A percentile compares a stretch with the other conserved stretches of the same genome.
These are phyloP conservation scores for Erodium texanum DNA, from an alignment of 441 rosid species.

Conservation along the genomic window DNA sequence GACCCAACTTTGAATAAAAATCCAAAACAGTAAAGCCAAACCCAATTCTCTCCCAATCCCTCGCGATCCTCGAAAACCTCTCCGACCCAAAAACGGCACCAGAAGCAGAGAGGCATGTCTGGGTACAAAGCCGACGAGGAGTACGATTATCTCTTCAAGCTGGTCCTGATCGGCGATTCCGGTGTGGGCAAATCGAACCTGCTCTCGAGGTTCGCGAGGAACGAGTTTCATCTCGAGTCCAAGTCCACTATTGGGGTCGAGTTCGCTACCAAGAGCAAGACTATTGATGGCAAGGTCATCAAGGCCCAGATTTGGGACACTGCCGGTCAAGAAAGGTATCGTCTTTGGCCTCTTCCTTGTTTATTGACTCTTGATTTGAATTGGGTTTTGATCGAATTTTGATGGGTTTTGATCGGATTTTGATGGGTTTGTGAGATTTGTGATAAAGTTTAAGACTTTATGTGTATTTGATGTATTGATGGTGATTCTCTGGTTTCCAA, in stretches of 20 bases:
- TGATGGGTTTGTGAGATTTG: background rate
- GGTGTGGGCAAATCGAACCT: conserved; percentile 22
- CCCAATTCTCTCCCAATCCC: background rate
- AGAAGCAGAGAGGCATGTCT: background rate
- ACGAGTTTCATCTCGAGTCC: conserved; percentile 22
- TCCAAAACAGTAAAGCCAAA: background rate
- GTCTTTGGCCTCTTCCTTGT: background rate
- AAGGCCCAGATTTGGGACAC: conserved; percentile 26
- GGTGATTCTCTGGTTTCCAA: no score
- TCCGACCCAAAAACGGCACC: background rate
- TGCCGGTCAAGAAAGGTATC: conserved; percentile 23
- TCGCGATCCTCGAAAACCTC: background rate
- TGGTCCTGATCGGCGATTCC: conserved; percentile 21
- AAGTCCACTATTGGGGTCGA: conserved; percentile 23
- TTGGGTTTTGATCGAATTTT: background rate
- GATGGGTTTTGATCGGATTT: background rate
- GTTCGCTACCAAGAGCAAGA: conserved; percentile 18
- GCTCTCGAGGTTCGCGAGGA: conserved; percentile 18
- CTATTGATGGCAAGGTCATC: conserved; percentile 18
- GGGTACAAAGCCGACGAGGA: background rate
- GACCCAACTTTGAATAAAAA: conserved; percentile 5
- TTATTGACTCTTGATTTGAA: background rate
- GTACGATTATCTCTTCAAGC: conserved; percentile 20
- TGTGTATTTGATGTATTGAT: no score
- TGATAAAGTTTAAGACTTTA: background rate